Evolutionary conservation across 768 basidiomycete species (phyloP), one percentile per base, ranked within the genome.

Genomic region (Mycena amicta): DNA sequence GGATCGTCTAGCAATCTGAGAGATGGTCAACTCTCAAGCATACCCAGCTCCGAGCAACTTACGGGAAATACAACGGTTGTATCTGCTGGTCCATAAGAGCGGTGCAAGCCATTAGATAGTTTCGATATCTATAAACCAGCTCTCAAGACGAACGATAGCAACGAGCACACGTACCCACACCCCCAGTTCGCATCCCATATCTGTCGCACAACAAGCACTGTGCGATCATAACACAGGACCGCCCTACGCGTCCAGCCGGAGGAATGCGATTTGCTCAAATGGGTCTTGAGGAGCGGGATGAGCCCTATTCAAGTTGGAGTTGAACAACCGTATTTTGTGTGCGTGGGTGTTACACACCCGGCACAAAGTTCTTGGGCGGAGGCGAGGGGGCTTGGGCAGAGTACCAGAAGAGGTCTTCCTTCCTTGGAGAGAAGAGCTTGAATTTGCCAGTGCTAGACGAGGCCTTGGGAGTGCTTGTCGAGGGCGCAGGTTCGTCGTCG

Each of bases 31-130:
- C n/a, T n/a, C n/a, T 25, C 8, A 37, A 37, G 33, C 33, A 37
- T 37, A 37, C 33, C 18, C 33, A 37, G 33, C 33, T n/a, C 4
- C 6, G 39, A 60, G n/a, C 13, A 18, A 30, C 62, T 28, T 5
- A 63, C 2, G 82, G 73, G 55, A 81, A 82, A 70, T 93, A 94
- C 55, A 80, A 55, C 1, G 83, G 81, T 67, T 90, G 88, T 13
- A 70, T 55, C 52, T 71, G 71, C 67, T 94, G 92, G 50, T 78
- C 80, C 81, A 90, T 85, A 22, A 94, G 79, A 4, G 83, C 80
- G 2, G 86, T 77, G 67, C 90, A 93, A 8, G 82, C 76, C 87
- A 94, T 93, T 62, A 91, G 64, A 64, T 88, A 93, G 68, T 92
- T 93, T 22, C 90, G 87, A 67, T 94, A 93, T 25, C 92, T 93